Percentiles rank a stretch among this genome's conserved stretches.
These are phyloP conservation scores for Neofusicoccum parvum DNA, from an alignment of 2,329 filamentous ascomycete genomes.

Conservation along the genomic window DNA sequence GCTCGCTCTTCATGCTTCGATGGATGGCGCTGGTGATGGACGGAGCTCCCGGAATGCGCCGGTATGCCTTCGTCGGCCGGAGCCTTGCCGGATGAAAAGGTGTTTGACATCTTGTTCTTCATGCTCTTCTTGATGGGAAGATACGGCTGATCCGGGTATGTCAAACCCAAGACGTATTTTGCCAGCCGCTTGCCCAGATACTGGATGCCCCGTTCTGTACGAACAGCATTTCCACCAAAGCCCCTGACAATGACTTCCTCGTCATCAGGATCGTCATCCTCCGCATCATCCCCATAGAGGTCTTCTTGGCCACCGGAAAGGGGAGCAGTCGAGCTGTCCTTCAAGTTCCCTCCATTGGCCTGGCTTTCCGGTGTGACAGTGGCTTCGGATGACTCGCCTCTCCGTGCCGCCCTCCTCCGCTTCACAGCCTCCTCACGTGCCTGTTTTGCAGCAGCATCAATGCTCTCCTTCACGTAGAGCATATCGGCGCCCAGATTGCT, in stretches of 20 bases:
- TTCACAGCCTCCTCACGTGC: slow-evolving; percentile 69
- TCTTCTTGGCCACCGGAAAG: slow-evolving; percentile 55
- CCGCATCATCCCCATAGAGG: slow-evolving; percentile 37
- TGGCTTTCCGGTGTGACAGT: slow-evolving; percentile 23
- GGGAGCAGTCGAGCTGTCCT: slow-evolving; percentile 44
- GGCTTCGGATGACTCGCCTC: slow-evolving; percentile 7
- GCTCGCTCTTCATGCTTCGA: slow-evolving; percentile 54
- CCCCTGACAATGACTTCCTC: slow-evolving; percentile 88
- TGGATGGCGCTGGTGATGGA: slow-evolving; percentile 52
- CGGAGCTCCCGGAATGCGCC: slow-evolving; percentile 64
- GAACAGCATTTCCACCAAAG: slow-evolving; percentile 85
- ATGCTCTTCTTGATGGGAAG: slow-evolving; percentile 65
- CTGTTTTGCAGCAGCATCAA: slow-evolving; percentile 78
- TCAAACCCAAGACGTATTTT: slow-evolving; percentile 85
- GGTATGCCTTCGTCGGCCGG: slow-evolving; percentile 51
- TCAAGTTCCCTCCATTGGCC: neutral
- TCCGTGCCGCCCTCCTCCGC: slow-evolving; percentile 44
- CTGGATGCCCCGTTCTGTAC: slow-evolving; percentile 93
- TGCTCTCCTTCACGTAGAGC: slow-evolving; percentile 96
- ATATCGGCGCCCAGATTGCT: slow-evolving; percentile 96
- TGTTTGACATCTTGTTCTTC: slow-evolving; percentile 48
- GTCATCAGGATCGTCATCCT: slow-evolving; percentile 67
- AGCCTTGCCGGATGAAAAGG: slow-evolving; percentile 46
- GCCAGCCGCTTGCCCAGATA: slow-evolving; percentile 94
- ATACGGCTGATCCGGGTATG: slow-evolving; percentile 91